phyloP scores from a whole-genome alignment of 2,329 filamentous ascomycete genomes.

The Aspergillus luchuensis region DNA sequence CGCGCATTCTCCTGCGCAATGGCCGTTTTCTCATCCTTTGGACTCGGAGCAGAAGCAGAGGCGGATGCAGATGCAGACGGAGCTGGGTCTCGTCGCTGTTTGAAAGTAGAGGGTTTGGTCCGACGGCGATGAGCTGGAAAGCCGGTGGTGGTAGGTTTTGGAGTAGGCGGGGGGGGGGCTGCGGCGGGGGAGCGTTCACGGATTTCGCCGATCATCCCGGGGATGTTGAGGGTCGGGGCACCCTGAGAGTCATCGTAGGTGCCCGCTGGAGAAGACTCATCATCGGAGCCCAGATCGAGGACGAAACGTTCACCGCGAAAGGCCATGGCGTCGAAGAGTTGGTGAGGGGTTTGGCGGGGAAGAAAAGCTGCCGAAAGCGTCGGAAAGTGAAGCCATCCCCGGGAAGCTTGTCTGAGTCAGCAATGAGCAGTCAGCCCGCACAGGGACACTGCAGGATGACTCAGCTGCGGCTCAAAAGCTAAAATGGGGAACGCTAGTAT shows the following conservation, averaged over 20 bases:
- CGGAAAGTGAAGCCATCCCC: not conserved
- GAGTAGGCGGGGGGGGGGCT: slow-evolving; percentile 38
- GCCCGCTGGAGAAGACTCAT: slow-evolving; percentile 42
- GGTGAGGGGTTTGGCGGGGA: slow-evolving; percentile 3
- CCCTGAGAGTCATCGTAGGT: slow-evolving; percentile 15
- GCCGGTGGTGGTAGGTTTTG: slow-evolving; percentile 69
- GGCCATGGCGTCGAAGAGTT: slow-evolving; percentile 41
- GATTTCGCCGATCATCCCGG: slow-evolving; percentile 69
- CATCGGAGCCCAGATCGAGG: slow-evolving; percentile 58
- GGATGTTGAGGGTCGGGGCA: slow-evolving; percentile 26
- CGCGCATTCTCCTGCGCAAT: slow-evolving; percentile 84
- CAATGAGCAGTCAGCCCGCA: slow-evolving; percentile 12
- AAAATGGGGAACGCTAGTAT: slow-evolving; percentile 29
- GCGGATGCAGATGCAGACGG: slow-evolving; percentile 11
- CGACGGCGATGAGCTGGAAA: slow-evolving; percentile 90
- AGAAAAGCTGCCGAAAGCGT: slow-evolving; percentile 14
- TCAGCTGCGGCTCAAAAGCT: slow-evolving; percentile 44
- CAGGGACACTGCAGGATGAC: slow-evolving; percentile 11
- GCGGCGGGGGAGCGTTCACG: slow-evolving; percentile 68
- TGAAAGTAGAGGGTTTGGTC: slow-evolving; percentile 73
- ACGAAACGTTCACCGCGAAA: slow-evolving; percentile 63
- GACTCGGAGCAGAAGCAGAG: slow-evolving; percentile 6
- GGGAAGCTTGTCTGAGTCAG: not conserved
- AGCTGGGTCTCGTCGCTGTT: slow-evolving; percentile 55
- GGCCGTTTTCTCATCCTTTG: slow-evolving; percentile 61